These are phyloP conservation scores for Cyberlindnera lachancei DNA, from an alignment of 805 yeast genomes.

Conservation along the genomic window DNA sequence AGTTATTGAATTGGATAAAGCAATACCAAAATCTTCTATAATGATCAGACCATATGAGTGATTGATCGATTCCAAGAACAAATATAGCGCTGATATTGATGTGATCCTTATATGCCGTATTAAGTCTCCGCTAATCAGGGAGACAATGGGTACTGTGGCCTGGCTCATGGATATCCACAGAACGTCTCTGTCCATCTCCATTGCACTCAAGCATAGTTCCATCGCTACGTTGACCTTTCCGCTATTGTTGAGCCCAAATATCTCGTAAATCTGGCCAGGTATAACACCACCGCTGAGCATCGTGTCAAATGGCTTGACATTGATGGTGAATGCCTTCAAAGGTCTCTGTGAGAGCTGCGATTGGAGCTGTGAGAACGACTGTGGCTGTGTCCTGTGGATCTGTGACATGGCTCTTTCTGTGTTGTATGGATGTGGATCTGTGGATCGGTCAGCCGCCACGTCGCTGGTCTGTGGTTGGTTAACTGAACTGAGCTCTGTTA, in stretches of 20 bases:
- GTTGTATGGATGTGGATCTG: no score
- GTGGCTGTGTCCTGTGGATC: constrained; percentile 12
- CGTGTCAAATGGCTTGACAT: constrained; percentile 10
- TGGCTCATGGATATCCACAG: constrained; percentile 20
- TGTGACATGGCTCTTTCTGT: no score
- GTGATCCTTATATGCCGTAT: constrained; percentile 5
- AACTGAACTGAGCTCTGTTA: no score
- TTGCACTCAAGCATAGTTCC: constrained; percentile 10
- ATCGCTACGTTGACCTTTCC: constrained; percentile 13
- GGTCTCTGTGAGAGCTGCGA: constrained; percentile 11
- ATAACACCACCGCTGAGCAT: constrained; percentile 18
- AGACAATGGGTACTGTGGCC: no score
- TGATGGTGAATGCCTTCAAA: constrained; percentile 12
- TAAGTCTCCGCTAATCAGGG: no score
- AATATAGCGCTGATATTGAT: constrained; percentile 6
- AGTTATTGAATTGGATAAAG: constrained; percentile 8
- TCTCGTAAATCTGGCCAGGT: constrained; percentile 20
- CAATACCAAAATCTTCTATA: constrained; percentile 18
- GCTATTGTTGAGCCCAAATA: constrained; percentile 16
- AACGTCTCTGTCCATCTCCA: constrained; percentile 10
- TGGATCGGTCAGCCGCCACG: no score
- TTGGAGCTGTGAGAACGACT: constrained; percentile 13
- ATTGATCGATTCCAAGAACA: constrained; percentile 8
- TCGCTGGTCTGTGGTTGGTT: no score
- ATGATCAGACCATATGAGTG: constrained; percentile 12